Evolutionary conservation across 176 grass and related monocot genomes (phyloP), one percentile per base, ranked within the genome.

Genomic region (Tillandsia fasciculata): DNA sequence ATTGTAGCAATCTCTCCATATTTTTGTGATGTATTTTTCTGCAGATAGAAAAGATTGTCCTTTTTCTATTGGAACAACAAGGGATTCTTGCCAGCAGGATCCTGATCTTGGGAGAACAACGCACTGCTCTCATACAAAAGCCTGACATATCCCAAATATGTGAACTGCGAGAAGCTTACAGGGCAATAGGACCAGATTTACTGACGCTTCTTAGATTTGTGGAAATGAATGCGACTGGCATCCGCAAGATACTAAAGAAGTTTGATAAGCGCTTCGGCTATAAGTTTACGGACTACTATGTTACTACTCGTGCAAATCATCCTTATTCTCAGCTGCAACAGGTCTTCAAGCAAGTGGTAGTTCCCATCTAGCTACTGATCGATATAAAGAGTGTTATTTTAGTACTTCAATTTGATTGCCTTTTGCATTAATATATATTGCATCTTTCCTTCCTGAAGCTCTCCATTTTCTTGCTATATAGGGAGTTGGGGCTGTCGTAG

Each of bases 321-420:
- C 93, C 93, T 42, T 92, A 89, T 80, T 96, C 93, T 66, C 88
- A 89, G 74, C 83, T 96, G 68, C 88, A 96, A 56, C 88, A 87
- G 68, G 85, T 96, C 74, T 90, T 96, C 68, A 96, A 96, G 71
- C 93, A 96, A 87, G 93, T 96, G 86, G 93, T 96, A 92, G 15
- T 64, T 47, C 66, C 71, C 54, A 52, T 61, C 56, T 18, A 61
- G 22, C 56, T 15, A 8, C 22, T 18, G 17, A 8, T 61, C 17
- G n/a, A 61, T 20, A 61, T 9, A 61, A 18, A 61, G 8, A 61
- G n/a, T 42, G 33, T 42, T 42, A 8, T 29, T 29, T 42, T 42
- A 7, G 3, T 42, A 42, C 4, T 42, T 42, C 33, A 42, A 42
- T 42, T 42, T 42, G 33, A 42, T 42, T 42, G 33, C 4, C 33